Evolutionary conservation across 2,329 filamentous ascomycete species (phyloP), one percentile per base, ranked within the genome.

Genomic region (Alternaria atra): DNA sequence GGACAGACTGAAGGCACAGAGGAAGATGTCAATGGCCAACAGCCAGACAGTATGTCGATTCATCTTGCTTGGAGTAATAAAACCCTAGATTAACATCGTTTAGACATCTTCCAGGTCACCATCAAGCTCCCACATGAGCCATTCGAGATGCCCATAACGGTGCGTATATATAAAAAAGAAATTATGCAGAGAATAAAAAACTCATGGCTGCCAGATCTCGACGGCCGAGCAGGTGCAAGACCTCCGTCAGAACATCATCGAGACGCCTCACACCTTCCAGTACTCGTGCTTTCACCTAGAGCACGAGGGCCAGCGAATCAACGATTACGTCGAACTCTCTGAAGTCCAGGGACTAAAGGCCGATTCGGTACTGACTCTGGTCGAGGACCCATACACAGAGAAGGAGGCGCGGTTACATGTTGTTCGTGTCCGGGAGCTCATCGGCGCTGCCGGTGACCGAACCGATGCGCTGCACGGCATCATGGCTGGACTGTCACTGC

Each of bases 271-370:
- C 61, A 96, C 94, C 52, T 95, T 97, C 82, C 93, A 97, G 80
- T 97, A 97, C 84, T 97, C 95, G 54, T 99, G 95, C 85, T 99
- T 99, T 84, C 95, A 99, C 82, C 89, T 99, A 73, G 94, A 98
- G 82, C 90, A 94, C 82, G 90, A 92, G 61, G 92, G 93, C 69
- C 84, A 91, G 80, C 91, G 91, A 67, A 90, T 99, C 85, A 98
- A 98, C 80, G 95, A 99, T 80, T 98, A 95, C 73, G 87, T 96
- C 61, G 91, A 96, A 78, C 87, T 99, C 64, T 93, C 92, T 55
- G 94, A 99, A 77, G 91, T 99, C 56, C 86, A 91, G 48, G 93
- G 88, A 58, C 86, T 99, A 56, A 87, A 88, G 54, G 81, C 90
- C 34, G 89, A 93, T 64, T 91, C 94, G 35, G 91, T 94, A 73